A percentile compares a stretch with the other conserved stretches of the same genome.
Evolutionary conservation across 495 filamentous ascomycete species (phyloP).

Genomic region (Margaritispora aquatica): DNA sequence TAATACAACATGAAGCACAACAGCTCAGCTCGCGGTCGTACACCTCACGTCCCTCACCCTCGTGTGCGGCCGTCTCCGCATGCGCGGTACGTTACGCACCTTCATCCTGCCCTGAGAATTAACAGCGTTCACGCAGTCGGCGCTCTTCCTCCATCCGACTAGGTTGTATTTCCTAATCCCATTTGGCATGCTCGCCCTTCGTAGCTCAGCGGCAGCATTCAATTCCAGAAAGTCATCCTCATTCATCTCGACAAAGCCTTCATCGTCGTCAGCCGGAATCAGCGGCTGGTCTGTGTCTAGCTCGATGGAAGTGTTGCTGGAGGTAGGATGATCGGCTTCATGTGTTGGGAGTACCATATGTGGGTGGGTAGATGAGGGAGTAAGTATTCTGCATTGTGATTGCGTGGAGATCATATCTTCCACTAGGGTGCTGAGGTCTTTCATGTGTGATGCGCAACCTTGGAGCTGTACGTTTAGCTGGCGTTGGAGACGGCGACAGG

Average conservation of each 20-base stretch:
- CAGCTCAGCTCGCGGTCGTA: background rate
- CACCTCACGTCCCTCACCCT: background rate
- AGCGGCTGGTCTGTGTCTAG: too few species aligned
- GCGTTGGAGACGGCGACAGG: slow-evolving; percentile 17
- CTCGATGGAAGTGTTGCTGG: background rate
- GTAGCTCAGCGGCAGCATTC: slow-evolving; percentile 13
- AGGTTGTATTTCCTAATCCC: slow-evolving; percentile 19
- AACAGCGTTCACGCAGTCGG: background rate
- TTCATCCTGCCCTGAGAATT: slow-evolving; percentile 8
- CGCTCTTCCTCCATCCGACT: slow-evolving; percentile 3
- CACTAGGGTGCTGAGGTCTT: slow-evolving; percentile 17
- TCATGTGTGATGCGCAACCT: slow-evolving; percentile 11
- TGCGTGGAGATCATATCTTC: slow-evolving; percentile 20
- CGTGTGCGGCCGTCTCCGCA: slow-evolving; percentile 13
- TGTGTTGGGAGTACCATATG: too few species aligned
- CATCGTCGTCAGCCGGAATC: slow-evolving; percentile 8
- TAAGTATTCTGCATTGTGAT: slow-evolving; percentile 18
- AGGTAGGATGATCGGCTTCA: background rate
- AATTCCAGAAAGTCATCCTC: slow-evolving; percentile 5
- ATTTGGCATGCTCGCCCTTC: slow-evolving; percentile 17
- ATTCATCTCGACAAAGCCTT: slow-evolving; percentile 18
- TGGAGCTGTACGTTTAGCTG: slow-evolving; percentile 22
- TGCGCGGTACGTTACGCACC: slow-evolving; percentile 16
- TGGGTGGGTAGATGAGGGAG: background rate
- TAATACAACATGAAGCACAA: too few species aligned